These are phyloP conservation scores for Fusarium dlaminii DNA, from an alignment of 2,329 filamentous ascomycete species.

Conservation along the genomic window DNA sequence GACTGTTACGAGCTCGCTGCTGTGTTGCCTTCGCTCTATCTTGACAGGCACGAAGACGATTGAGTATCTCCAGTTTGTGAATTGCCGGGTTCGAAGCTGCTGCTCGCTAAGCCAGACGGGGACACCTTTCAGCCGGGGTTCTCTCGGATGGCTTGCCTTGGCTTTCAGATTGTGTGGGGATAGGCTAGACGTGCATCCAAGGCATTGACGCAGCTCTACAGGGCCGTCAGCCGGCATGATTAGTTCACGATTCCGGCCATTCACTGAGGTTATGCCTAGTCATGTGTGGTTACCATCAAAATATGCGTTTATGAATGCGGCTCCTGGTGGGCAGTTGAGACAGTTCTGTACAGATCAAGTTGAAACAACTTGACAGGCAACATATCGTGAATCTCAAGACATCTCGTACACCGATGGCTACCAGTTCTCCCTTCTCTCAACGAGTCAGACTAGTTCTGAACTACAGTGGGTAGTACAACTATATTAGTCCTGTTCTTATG, in stretches of 20 bases:
- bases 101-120: constrained; percentile 23
- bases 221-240: constrained; percentile 38
- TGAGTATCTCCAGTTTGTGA: not conserved
- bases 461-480: constrained; percentile 13
- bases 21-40: constrained; percentile 14
- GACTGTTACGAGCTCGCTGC: constrained; percentile 4
- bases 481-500: constrained; percentile 13
- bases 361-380: not conserved
- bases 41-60: constrained; percentile 15
- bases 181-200: constrained; percentile 46
- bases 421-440: not conserved
- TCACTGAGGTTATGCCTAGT: constrained; percentile 11
- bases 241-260: constrained; percentile 22
- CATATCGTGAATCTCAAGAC: not conserved
- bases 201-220: constrained; percentile 53
- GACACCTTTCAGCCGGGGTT: constrained; percentile 27
- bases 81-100: not conserved
- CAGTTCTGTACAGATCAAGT: not conserved
- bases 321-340: constrained; percentile 1
- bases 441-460: constrained; percentile 11
- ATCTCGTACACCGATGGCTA: not conserved
- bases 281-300: constrained; percentile 9
- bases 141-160: constrained; percentile 36
- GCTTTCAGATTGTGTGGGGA: constrained; percentile 35
- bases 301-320: constrained; percentile 7